Evolutionary conservation across 2,329 filamentous ascomycete species (phyloP).

Genomic region (Cordyceps fumosorosea): DNA sequence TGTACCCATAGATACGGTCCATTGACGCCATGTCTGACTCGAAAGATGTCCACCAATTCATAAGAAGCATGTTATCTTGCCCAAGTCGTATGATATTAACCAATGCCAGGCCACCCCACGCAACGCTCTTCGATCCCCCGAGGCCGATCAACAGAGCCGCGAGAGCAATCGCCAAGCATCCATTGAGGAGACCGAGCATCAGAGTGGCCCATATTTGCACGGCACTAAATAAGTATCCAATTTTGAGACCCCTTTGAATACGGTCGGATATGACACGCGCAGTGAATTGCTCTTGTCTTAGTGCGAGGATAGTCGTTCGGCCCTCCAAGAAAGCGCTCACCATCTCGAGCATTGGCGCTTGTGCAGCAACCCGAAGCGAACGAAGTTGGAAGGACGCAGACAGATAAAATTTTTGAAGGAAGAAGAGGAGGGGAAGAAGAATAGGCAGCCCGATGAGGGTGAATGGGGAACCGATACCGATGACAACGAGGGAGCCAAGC

Average conservation of each 20-base stretch:
- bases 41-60: conserved; percentile 2
- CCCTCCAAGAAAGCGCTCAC: not conserved
- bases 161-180: not conserved
- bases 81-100: not conserved
- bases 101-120: conserved; percentile 1
- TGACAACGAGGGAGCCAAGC: conserved; percentile 1
- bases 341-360: conserved; percentile 1
- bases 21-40: conserved; percentile 2
- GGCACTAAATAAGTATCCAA: not conserved
- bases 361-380: not conserved
- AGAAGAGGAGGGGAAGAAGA: not conserved
- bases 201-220: not conserved
- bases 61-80: not conserved
- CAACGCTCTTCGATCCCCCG: not conserved
- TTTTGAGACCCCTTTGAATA: not conserved
- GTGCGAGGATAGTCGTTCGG: not conserved
- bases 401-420: not conserved
- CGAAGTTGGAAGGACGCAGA: not conserved
- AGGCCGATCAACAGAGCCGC: not conserved
- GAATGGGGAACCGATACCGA: conserved; percentile 2
- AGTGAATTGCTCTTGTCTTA: not conserved
- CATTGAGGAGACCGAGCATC: not conserved
- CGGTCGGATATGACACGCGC: not conserved
- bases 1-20: conserved; percentile 1
- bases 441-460: not conserved